Evolutionary conservation across 805 yeast genomes (phyloP).

Genomic region (Helenozyma rhizophorensis): DNA sequence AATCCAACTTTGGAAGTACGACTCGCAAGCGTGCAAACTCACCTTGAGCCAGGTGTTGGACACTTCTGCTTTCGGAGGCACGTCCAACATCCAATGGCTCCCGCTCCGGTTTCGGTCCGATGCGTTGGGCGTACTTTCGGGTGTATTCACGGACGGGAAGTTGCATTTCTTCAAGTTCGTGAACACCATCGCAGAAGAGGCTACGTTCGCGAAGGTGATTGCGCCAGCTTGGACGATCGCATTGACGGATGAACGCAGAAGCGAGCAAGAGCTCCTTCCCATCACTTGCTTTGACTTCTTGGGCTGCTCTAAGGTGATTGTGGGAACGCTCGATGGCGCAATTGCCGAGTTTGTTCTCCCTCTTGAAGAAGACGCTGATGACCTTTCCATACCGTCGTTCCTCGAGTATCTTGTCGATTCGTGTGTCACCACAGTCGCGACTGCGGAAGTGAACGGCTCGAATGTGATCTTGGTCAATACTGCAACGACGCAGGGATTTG

Average conservation of each 20-base stretch:
- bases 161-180: constrained; percentile 44
- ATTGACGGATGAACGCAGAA: constrained; percentile 6
- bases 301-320: constrained; percentile 39
- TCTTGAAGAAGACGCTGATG: constrained; percentile 7
- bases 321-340: constrained; percentile 57
- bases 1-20: constrained; percentile 43
- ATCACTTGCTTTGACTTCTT: constrained; percentile 50
- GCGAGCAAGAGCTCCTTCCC: constrained; percentile 6
- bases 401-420: constrained; percentile 28
- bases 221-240: constrained; percentile 21
- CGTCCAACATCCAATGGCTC: constrained; percentile 37
- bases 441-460: constrained; percentile 21
- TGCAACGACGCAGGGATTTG: constrained; percentile 22
- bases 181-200: constrained; percentile 10
- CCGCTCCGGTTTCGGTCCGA: constrained; percentile 26
- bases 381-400: constrained; percentile 28
- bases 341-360: constrained; percentile 55
- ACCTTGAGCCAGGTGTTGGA: constrained; percentile 24
- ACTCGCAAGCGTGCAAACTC: constrained; percentile 18
- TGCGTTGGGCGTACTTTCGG: constrained; percentile 43
- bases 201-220: constrained; percentile 14
- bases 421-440: constrained; percentile 24
- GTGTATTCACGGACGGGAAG: constrained; percentile 55
- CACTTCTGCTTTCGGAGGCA: constrained; percentile 42
- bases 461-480: constrained; percentile 27